These are phyloP conservation scores for Zea luxurians DNA, from an alignment of 176 grass and related monocot species.

Conservation along the genomic window DNA sequence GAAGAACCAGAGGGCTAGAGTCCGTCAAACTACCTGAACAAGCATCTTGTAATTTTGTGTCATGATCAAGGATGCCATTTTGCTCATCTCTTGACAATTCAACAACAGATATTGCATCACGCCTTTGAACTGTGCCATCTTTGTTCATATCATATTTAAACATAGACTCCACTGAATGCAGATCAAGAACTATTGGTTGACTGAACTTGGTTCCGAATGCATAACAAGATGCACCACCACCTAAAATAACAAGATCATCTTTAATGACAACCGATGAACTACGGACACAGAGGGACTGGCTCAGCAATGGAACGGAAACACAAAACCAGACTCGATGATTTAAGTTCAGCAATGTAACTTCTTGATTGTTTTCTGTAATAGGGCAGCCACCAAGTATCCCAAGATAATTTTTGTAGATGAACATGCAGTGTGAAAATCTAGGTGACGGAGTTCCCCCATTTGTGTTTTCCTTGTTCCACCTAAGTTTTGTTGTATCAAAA, in stretches of 20 bases:
- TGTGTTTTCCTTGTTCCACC: constrained; percentile 65
- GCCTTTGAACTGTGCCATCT: constrained; percentile 12
- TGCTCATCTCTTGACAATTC: constrained; percentile 30
- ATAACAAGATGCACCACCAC: constrained; percentile 93
- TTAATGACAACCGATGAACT: constrained; percentile 66
- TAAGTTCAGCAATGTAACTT: constrained; percentile 69
- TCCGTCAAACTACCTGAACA: constrained; percentile 24
- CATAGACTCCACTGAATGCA: constrained; percentile 58
- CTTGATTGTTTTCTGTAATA: constrained; percentile 67
- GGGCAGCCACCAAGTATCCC: constrained; percentile 87
- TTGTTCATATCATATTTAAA: constrained; percentile 26
- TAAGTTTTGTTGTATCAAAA: constrained; percentile 67
- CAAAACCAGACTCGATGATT: constrained; percentile 56
- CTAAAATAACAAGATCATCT: constrained; percentile 79
- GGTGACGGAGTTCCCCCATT: constrained; percentile 68
- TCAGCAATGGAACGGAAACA: constrained; percentile 54
- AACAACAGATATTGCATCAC: constrained; percentile 4
- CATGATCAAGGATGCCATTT: constrained; percentile 13
- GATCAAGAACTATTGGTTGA: constrained; percentile 71
- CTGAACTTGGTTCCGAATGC: constrained; percentile 93
- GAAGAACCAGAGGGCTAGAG: constrained; percentile 47
- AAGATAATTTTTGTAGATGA: constrained; percentile 73
- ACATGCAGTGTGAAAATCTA: constrained; percentile 95
- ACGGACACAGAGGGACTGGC: constrained; percentile 74
- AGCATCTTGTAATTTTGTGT: constrained; percentile 23